Evolutionary conservation across 2,329 filamentous ascomycete genomes (phyloP).

Genomic region (Epichloe typhina): DNA sequence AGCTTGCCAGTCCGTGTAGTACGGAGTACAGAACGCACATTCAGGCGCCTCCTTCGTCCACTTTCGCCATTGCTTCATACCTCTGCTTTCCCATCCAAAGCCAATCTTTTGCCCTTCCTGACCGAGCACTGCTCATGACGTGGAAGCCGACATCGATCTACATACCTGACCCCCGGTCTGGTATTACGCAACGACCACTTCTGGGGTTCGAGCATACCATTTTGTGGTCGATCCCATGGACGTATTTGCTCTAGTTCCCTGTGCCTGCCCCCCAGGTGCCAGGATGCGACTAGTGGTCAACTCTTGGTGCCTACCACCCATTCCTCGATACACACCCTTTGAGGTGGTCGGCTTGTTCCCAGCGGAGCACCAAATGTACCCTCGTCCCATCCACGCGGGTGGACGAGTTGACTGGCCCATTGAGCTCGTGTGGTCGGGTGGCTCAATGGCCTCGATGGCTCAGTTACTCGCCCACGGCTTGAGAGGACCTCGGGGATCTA

Average conservation of each 20-base stretch:
- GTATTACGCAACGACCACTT: neutral
- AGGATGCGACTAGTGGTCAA: neutral
- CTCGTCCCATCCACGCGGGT: no score
- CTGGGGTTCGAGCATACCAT: neutral
- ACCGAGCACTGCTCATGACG: neutral
- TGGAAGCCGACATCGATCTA: neutral
- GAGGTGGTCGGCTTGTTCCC: neutral
- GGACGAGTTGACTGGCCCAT: no score
- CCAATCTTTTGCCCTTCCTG: neutral
- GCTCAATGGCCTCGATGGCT: no score
- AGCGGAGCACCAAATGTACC: neutral
- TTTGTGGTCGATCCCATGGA: neutral
- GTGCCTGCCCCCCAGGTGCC: neutral
- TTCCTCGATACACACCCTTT: conserved; percentile 1
- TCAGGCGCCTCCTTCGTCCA: neutral
- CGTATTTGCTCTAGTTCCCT: neutral
- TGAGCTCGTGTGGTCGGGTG: no score
- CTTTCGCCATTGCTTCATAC: neutral
- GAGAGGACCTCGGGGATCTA: conserved; percentile 4
- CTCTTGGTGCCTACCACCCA: neutral
- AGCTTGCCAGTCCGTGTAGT: neutral
- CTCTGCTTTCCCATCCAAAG: neutral
- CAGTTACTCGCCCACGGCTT: no score
- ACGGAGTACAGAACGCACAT: neutral
- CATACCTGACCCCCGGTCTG: neutral